Evolutionary conservation across 495 filamentous ascomycete species (phyloP), one percentile per base, ranked within the genome.

Genomic region (Chlorociboria aeruginascens): DNA sequence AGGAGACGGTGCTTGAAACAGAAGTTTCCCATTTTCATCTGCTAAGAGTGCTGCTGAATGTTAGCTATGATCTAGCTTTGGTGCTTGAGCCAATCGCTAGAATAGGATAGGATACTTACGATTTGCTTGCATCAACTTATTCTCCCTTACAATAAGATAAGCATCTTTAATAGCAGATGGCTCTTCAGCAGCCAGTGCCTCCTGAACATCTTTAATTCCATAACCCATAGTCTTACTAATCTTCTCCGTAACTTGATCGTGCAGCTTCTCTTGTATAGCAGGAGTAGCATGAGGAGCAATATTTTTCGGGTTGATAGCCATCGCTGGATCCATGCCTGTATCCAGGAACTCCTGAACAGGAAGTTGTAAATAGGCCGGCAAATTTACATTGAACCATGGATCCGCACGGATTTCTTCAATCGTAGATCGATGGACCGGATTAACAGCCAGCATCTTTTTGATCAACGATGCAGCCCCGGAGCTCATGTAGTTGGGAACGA

Each of bases 121-220:
- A 63, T 87, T 94, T 31, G 79, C 82, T 59, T 87, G 85, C 93
- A 96, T 97, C 59, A 98, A 77, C 63, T 95, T 89, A 63, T 98
- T 97, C 66, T 98, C 92, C 42, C 89, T 78, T 30, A 97, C 87
- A 57, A 98, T 97, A 65, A 94, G 80, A 64, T 97, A 98, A 11
- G 92, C 92, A 71, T 98, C 92, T 63, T 98, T 98, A 68, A 98
- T 95, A 11, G 93, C 89, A 50, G 86, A 95, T 33, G 92, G 90
- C 59, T 98, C 92, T 40, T 94, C 79, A 46, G 85, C 85, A 51
- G 82, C 80, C 44, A 98, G 69, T 32, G 92, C 90, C 59, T 96
- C 90, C 62, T 94, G 83, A 33, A 98, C 92, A 67, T 98, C 92
- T 32, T 89, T 83, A 60, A 85, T 86, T 17, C 79, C 86, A 63